Conservation (phyloP, 1,284 basidiomycete species). For the Pholiota adiposa region DNA sequence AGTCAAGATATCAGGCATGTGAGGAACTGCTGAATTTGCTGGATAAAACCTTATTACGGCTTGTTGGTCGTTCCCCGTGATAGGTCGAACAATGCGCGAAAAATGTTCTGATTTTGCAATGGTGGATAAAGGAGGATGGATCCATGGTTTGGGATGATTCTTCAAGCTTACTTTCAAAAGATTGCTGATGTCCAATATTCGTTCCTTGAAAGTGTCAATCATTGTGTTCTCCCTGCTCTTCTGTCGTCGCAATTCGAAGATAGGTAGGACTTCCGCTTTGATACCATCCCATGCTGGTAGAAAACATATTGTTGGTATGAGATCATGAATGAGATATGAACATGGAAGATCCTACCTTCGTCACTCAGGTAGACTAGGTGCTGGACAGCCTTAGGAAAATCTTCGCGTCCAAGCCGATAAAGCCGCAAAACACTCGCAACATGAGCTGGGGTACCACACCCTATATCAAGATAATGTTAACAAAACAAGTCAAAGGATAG, state of each 20-base stretch:
- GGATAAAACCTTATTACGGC: not conserved
- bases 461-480: not conserved
- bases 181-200: not conserved
- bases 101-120: constrained; percentile 17
- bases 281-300: constrained; percentile 21
- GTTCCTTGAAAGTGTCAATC: not conserved
- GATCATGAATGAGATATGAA: not conserved
- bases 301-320: not conserved
- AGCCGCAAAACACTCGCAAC: not conserved
- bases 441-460: not conserved
- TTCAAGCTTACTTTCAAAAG: not conserved
- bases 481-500: not conserved
- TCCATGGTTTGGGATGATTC: not conserved
- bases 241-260: constrained; percentile 12
- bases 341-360: constrained; percentile 19
- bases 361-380: constrained; percentile 19
- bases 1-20: not conserved
- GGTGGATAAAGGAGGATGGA: constrained; percentile 11
- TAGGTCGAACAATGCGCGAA: constrained; percentile 5
- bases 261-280: constrained; percentile 3
- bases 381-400: constrained; percentile 8
- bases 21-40: too few relatives aligned
- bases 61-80: not conserved
- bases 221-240: not conserved
- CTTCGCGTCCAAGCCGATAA: not conserved